Evolutionary conservation across 805 yeast species (phyloP), one percentile per base, ranked within the genome.

Genomic region (Schwanniomyces pseudopolymorphus): DNA sequence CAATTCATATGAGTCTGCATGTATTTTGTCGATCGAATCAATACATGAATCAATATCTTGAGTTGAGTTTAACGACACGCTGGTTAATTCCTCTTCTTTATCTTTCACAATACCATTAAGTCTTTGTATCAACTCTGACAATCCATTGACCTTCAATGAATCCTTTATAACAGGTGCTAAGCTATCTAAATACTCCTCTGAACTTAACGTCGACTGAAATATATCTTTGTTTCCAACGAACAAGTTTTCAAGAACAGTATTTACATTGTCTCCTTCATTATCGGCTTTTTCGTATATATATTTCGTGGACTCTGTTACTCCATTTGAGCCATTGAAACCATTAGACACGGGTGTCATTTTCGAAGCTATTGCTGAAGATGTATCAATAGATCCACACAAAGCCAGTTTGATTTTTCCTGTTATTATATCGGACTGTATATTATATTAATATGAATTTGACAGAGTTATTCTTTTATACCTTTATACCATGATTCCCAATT

Each of bases 131-230:
- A 89, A 70, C 14, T 76, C 81, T 5, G 82, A 76, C 28, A 87
- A 70, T 0, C 80, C 72, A 50, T 80, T 72, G 14, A 74, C 66
- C 43, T 70, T 71, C 37, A 89, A 66, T 17, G 90, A 84, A 8
- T 81, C 77, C 55, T 80, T 81, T 52, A 89, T 76, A 14, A 87
- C 76, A 1, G 95, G 95, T 2, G 89, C 86, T 48, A 89, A 74
- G 61, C 87, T 89, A 52, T 89, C 96, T 33, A 89, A 63, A 61
- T 84, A 87, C 55, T 86, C 91, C 46, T 82, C 86, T 2, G 86
- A 79, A 40, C 73, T 66, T 26, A 78, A 59, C 1, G 83, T 76
- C 14, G 76, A 69, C 45, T 71, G 74, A 50, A 69, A 72, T 31
- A 73, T 67, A 54, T 70, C 74, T 17, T 68, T 74, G 50, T 68